Percentiles rank a stretch among this genome's conserved stretches.
Evolutionary conservation across 2,329 filamentous ascomycete genomes (phyloP).

Genomic region (Pseudogymnoascus sp.): DNA sequence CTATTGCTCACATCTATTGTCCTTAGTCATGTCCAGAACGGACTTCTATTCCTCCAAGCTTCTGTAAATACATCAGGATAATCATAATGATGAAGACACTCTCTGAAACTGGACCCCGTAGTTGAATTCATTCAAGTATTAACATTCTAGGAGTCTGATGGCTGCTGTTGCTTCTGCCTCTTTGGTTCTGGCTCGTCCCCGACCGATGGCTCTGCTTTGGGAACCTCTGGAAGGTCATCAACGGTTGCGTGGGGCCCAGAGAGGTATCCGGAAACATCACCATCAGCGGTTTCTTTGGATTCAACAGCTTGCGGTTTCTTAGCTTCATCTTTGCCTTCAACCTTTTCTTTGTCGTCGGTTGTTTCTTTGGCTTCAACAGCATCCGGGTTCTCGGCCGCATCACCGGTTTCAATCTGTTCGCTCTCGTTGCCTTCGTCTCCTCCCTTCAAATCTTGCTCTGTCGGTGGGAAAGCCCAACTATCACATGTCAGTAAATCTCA

Average conservation of each 20-base stretch:
- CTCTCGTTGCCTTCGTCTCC: slow-evolving; percentile 4
- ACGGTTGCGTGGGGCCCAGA: slow-evolving; percentile 19
- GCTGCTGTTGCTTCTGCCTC: slow-evolving; percentile 25
- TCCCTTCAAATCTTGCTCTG: slow-evolving; percentile 26
- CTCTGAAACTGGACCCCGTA: not conserved
- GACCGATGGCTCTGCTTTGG: slow-evolving; percentile 26
- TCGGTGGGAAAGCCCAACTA: slow-evolving; percentile 42
- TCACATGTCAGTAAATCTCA: slow-evolving; percentile 8
- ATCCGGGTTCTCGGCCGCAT: not conserved
- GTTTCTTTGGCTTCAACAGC: slow-evolving; percentile 20
- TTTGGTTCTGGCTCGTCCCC: slow-evolving; percentile 25
- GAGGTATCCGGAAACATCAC: slow-evolving; percentile 3
- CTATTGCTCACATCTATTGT: too few species aligned
- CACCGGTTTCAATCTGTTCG: not conserved
- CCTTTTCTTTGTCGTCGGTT: slow-evolving; percentile 3
- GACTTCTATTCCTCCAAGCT: not conserved
- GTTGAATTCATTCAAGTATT: not conserved
- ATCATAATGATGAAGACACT: not conserved
- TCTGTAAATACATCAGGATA: not conserved
- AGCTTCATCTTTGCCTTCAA: slow-evolving; percentile 1
- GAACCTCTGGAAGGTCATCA: slow-evolving; percentile 30
- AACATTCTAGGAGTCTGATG: not conserved
- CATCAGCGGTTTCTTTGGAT: slow-evolving; percentile 16
- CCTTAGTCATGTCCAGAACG: not conserved
- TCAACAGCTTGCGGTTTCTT: slow-evolving; percentile 16